Conservation (phyloP, 2,329 filamentous ascomycete genomes). For the Aschersonia sp. region DNA sequence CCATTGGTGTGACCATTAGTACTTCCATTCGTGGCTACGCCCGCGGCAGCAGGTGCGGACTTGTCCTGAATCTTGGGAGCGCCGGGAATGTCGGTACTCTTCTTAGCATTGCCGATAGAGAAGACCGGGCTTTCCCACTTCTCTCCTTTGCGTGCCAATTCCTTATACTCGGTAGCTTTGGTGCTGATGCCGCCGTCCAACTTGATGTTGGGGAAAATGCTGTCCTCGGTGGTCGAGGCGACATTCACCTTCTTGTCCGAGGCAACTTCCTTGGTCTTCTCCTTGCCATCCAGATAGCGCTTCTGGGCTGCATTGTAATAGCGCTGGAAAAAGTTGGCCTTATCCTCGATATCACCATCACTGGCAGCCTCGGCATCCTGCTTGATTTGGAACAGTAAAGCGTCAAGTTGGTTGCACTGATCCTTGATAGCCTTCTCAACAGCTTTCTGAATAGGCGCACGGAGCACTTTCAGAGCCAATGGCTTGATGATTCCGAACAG, state of each 20-base stretch:
- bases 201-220: slow-evolving; percentile 73
- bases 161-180: slow-evolving; percentile 89
- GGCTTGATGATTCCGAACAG: slow-evolving; percentile 81
- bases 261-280: slow-evolving; percentile 50
- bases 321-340: slow-evolving; percentile 72
- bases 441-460: slow-evolving; percentile 72
- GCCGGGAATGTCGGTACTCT: slow-evolving; percentile 57
- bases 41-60: slow-evolving; percentile 10
- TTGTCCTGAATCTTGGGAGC: slow-evolving; percentile 36
- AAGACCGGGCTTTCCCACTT: slow-evolving; percentile 94
- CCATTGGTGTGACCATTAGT: slow-evolving; percentile 7
- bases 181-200: slow-evolving; percentile 72
- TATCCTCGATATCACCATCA: slow-evolving; percentile 53
- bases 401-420: slow-evolving; percentile 61
- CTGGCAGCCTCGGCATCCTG: slow-evolving; percentile 62
- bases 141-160: slow-evolving; percentile 75
- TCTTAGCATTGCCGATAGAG: slow-evolving; percentile 62
- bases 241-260: slow-evolving; percentile 53
- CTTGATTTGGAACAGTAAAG: slow-evolving; percentile 61
- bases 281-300: slow-evolving; percentile 58
- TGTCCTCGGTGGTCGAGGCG: slow-evolving; percentile 57
- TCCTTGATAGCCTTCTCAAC: slow-evolving; percentile 83
- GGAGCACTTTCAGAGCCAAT: slow-evolving; percentile 67
- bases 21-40: slow-evolving; percentile 5
- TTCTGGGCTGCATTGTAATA: slow-evolving; percentile 66